Base-by-base conservation (phyloP, 768 basidiomycete species). In the Erythrobasidium yunnanense region DNA sequence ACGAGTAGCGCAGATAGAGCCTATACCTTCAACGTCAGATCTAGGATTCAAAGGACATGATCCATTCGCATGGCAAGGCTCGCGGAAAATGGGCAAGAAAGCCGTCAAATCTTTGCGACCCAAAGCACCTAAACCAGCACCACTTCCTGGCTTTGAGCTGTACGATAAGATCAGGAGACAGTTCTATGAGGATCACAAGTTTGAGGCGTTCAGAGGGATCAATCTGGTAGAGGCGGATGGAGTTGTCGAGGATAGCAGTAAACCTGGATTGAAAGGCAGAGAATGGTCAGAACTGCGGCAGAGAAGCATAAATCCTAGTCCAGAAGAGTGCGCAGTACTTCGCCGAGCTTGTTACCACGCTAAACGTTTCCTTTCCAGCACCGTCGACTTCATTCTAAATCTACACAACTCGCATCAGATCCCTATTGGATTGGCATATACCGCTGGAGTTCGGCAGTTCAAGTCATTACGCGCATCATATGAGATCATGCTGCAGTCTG, bases 171-270 rank as follows among this genome's bases (percentile, higher is more conserved):
- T 97, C 66, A 84, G 95, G 34, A 80, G 83, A 60, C 88, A 88
- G 75, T 97, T 99, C 80, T 97, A 92, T 79, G 80, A 80, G 45
- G 95, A 99, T 78, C 92, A 95, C 75, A 91, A 95, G 5, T 95
- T 95, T 73, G 92, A 99, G 78, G 86, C 90, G 1, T 87, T 92
- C 77, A 81, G 92, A 46, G 84, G 90, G 1, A 79, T 80, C 7
- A 84, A 82, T 11, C 75, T 99, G 55, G 83, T 88, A 0, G 95
- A 99, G 77, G 80, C 80, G 17, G 73, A 70, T 15, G 47, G 33
- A 27, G 69, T 76, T 6, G 1, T 2, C 0, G 83, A 79, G 20
- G 75, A 74, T 18, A 79, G 88, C 54, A 80, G 81, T 72, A 77
- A 80, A 20, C 78, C 81, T 46, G 83, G 86, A 71, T 80, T 81